Evolutionary conservation across 805 yeast species (phyloP), one percentile per base, ranked within the genome.

Genomic region (Metschnikowia similis): DNA sequence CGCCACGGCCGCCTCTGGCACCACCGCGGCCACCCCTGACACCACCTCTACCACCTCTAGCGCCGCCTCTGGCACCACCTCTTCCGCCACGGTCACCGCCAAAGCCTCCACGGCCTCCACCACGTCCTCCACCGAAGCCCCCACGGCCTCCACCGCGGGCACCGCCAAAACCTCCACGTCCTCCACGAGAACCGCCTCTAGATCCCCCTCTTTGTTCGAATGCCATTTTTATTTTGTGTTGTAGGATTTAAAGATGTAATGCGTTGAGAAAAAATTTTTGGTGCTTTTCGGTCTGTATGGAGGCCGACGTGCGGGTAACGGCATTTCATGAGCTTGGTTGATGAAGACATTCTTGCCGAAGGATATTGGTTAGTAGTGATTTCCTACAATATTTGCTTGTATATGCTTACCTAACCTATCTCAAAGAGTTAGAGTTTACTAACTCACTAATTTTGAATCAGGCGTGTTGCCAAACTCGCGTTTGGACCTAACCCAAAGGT

Each of bases 1-100:
- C 90, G 60, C 88, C 84, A 56, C 86, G 71, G 49, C 77, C 76
- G 52, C 81, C 83, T 61, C 87, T 77, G 55, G 78, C 68, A 47
- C 76, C 77, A 46, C 79, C 79, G 53, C 81, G 67, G 16, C 76
- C 77, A 46, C 79, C 79, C 53, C 81, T 68, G 16, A 79, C 63
- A 53, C 75, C 71, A 52, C 75, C 69, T 30, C 71, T 53, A 45
- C 71, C 75, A 46, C 75, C 69, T 32, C 71, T 52, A 45, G 61
- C 62, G 42, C 68, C 74, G 35, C 72, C 62, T 10, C 60, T 35
- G 41, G 61, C 65, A 21, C 73, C 71, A 34, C 68, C 59, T n/a
- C 62, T 51, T 40, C 62, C 69, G 11, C 72, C 65, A 39, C 59
- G 49, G 11, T 60, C 56, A 35, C 69, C 69, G 45, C 88, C 83